Evolutionary conservation across 495 filamentous ascomycete genomes (phyloP), one percentile per base, ranked within the genome.

Genomic region (Trichoderma virens): DNA sequence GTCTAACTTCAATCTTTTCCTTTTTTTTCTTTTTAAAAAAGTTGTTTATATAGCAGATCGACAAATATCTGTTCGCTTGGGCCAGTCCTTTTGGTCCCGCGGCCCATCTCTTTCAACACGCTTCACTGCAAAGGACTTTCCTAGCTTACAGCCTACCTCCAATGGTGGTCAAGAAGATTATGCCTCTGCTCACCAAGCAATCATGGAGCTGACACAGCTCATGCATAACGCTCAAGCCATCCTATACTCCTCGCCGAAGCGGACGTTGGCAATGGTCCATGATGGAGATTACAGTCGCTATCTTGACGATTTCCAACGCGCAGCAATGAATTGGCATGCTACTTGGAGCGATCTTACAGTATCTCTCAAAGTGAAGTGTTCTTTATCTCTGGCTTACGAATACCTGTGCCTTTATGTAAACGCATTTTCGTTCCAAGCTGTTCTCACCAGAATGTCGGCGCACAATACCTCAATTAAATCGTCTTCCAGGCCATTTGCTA

Each of bases 51-150:
- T 62, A 7, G 27, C 43, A 28, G 61, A 62, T 43, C 61, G 61
- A 23, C 61, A 62, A 35, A 45, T 62, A 39, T 62, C 61, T 35
- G 43, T 62, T 16, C 61, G 61, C 61, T 27, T 62, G 35, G 61
- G 61, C 2, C 61, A 62, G 20, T 39, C 61, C 18, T 62, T 62
- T n/a, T 62, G 61, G 61, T 62, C 35, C 11, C 32, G 61, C 18
- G 61, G 61, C 11, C 61, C 61, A 5, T 62, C 61, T 13, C 35
- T 62, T n/a, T 62, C 61, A 8, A 18, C 61, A 18, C 34, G 25
- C 34, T 62, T 62, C 35, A 62, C 61, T 9, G 35, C 61, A 7
- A 45, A 62, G 16, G 61, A 62, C 43, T 62, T 62, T 27, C 61
- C 61, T 14, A 39, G 35, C 27, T 35, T 62, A 5, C 61, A 62